Evolutionary conservation across 306 rosid species (phyloP), one percentile per base, ranked within the genome.

Genomic region (Vigna nakashimae): DNA sequence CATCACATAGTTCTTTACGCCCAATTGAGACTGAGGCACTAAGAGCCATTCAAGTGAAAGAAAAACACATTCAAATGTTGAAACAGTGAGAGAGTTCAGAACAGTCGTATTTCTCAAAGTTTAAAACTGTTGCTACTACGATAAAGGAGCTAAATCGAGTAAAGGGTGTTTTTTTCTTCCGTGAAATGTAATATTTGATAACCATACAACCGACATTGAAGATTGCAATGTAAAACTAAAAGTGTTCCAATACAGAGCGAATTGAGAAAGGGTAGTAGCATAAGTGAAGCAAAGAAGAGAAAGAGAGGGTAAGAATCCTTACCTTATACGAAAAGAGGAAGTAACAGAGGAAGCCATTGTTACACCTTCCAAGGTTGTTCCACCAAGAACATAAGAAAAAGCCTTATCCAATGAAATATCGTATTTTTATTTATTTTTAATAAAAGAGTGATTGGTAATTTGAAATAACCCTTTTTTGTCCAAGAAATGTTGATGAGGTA

Each of bases 311-410:
- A 24, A 10, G 49, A 34, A 7, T 15, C 0, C 15, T 72, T 48
- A 75, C 87, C 84, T 79, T 65, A 77, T 32, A 69, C 80, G 84
- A 7, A 83, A 69, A 5, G 87, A 53, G n/a, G 78, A 69, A 49
- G 81, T 69, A 42, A 83, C 18, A 0, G 87, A 74, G 74, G 87
- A 79, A 60, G 84, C 84, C 87, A 83, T 83, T 16, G 83, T 55
- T 48, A 13, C 36, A 45, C 14, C 50, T 2, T 10, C 1, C 50
- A 22, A 65, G 52, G 30, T 4, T 63, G 32, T 48, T 74, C 71
- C 53, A 46, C 75, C 65, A 56, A 28, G 3, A 22, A 48, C 46
- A 34, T 16, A 46, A 30, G 22, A 66, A 32, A 69, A 65, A 60
- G 56, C 78, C 84, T 79, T 80, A 83, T 83, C 86, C 72, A 49